Evolutionary conservation across 352 stramenopile species (phyloP), one percentile per base, ranked within the genome.

Genomic region (Phytophthora kernoviae): DNA sequence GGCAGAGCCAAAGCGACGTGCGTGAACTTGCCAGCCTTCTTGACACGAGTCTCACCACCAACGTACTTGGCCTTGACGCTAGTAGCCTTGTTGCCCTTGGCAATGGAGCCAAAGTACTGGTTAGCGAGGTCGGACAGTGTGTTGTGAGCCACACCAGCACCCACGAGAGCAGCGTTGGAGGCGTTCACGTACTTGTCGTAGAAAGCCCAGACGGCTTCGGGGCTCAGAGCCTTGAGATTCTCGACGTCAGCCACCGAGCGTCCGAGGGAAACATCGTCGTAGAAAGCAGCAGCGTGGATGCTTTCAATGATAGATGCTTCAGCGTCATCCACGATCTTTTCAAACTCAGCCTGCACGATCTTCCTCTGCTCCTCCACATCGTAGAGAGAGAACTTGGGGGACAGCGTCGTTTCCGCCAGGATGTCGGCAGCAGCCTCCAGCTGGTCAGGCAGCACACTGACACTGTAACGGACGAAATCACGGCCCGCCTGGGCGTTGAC

Each of bases 201-300:
- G 65, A 84, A 94, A 20, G 68, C 61, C 44, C 58, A 69, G 10
- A 94, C 60, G 26, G 73, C 49, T 41, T 90, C 80, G n/a, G 60
- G 53, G 51, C 59, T 58, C 40, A 90, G 72, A 39, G 65, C 63
- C 10, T 51, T 56, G 27, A 94, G 49, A 79, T 91, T 92, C 37
- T 90, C 80, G 11, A 65, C 54, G 20, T 72, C 51, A 33, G 71
- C 58, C 18, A 85, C 47, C 18, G 80, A 56, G 43, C 83, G 83
- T 36, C 85, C 85, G 27, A 94, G 77, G 56, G 81, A 73, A 21
- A 69, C 63, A 67, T 94, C 84, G 62, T 93, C 72, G 71, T 94
- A 94, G 65, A 92, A 94, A 4, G 86, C 86, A 5, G 84, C 86
- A 26, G 71, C 79, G 73, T 93, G 82, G 44, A 94, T 49, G 42